Conservation (phyloP, 306 rosid species). For the Dryas octopetala region DNA sequence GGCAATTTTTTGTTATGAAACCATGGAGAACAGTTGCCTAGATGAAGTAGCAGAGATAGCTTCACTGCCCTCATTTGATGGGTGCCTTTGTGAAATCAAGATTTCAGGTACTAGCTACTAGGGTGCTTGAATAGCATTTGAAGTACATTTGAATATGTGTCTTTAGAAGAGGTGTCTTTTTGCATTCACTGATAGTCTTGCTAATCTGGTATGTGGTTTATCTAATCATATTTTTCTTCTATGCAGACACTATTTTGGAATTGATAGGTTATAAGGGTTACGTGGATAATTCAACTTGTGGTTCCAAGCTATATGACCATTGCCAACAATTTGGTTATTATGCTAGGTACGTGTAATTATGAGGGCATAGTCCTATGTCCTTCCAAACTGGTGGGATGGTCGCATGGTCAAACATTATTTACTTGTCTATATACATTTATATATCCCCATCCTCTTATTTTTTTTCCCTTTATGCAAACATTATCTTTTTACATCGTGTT, state of each 20-base stretch:
- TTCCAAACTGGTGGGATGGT: neutral
- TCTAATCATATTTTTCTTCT: constrained; percentile 5
- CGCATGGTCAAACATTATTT: neutral
- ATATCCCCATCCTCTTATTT: neutral
- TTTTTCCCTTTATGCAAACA: neutral
- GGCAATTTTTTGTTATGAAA: constrained; percentile 23
- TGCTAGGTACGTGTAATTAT: constrained; percentile 44
- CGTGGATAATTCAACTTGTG: constrained; percentile 28
- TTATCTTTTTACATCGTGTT: constrained; percentile 19
- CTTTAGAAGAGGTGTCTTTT: neutral
- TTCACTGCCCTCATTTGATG: constrained; percentile 55
- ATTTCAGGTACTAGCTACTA: constrained; percentile 71
- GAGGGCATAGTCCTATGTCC: constrained; percentile 9
- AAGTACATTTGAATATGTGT: neutral
- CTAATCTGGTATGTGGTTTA: neutral
- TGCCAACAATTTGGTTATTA: constrained; percentile 62
- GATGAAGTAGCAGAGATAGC: constrained; percentile 85
- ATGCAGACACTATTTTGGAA: constrained; percentile 55
- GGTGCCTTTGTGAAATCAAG: constrained; percentile 54
- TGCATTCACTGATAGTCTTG: neutral
- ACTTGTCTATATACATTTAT: neutral
- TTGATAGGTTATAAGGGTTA: constrained; percentile 47
- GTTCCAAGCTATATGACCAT: constrained; percentile 58
- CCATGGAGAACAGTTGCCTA: constrained; percentile 60
- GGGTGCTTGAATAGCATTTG: constrained; percentile 11